A percentile compares a stretch with the other conserved stretches of the same genome.
phyloP scores from a whole-genome alignment of 768 basidiomycete species.

The Botryobasidium botryosum region DNA sequence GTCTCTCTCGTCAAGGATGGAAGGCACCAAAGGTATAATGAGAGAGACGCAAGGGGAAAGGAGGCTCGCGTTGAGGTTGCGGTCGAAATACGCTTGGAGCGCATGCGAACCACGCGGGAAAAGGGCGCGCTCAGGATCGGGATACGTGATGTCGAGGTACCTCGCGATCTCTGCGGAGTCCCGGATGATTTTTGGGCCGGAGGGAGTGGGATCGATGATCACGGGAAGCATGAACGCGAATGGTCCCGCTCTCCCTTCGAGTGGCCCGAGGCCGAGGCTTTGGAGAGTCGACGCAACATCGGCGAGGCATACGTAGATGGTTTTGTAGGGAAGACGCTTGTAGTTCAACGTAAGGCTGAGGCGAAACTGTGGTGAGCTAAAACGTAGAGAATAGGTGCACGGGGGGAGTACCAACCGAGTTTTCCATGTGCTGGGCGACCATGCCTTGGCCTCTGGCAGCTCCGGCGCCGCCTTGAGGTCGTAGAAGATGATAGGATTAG shows the following conservation, averaged over 20 bases:
- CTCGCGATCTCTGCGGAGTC: slow-evolving; percentile 48
- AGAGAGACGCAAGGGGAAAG: slow-evolving; percentile 51
- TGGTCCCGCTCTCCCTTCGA: not conserved
- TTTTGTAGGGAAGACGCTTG: slow-evolving; percentile 7
- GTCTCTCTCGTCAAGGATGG: not conserved
- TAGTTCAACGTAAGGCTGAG: slow-evolving; percentile 5
- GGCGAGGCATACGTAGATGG: slow-evolving; percentile 12
- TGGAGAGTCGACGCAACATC: slow-evolving; percentile 12
- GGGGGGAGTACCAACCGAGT: not conserved
- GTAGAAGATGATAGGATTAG: slow-evolving; percentile 8
- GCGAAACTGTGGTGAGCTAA: too few relatives aligned
- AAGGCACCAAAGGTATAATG: slow-evolving; percentile 39
- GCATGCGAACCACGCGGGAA: too few relatives aligned
- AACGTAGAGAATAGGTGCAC: too few relatives aligned
- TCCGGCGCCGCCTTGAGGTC: slow-evolving; percentile 8
- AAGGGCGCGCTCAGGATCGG: slow-evolving; percentile 38
- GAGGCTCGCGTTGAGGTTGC: slow-evolving; percentile 50
- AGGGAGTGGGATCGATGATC: slow-evolving; percentile 40
- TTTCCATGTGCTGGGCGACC: slow-evolving; percentile 8
- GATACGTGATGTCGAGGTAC: slow-evolving; percentile 51
- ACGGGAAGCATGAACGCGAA: slow-evolving; percentile 50
- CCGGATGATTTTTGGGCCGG: slow-evolving; percentile 27
- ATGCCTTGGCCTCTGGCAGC: not conserved
- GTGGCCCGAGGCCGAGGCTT: slow-evolving; percentile 10
- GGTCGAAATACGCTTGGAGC: slow-evolving; percentile 29